A percentile compares a stretch with the other conserved stretches of the same genome.
phyloP scores from a whole-genome alignment of 768 basidiomycete species.

The Coprinellus aureogranulatus region DNA sequence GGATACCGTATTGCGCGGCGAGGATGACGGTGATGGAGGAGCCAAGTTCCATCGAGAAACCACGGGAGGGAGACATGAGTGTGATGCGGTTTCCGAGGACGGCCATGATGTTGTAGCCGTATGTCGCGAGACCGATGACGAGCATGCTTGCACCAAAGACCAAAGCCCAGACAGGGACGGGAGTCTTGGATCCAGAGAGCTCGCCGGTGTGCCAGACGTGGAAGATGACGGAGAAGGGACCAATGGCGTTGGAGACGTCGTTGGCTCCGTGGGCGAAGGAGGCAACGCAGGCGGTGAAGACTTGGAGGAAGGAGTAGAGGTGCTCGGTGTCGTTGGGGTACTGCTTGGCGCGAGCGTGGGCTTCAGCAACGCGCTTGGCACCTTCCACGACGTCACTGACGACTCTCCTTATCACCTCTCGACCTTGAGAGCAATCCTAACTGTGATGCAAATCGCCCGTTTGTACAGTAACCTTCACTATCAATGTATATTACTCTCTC shows the following conservation, averaged over 20 bases:
- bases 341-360: constrained; percentile 20
- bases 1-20: constrained; percentile 27
- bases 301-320: constrained; percentile 29
- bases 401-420: no score
- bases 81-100: constrained; percentile 29
- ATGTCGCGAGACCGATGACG: constrained; percentile 20
- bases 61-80: constrained; percentile 27
- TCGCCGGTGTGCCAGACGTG: constrained; percentile 22
- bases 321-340: constrained; percentile 30
- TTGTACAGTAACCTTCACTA: no score
- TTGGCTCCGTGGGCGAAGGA: constrained; percentile 29
- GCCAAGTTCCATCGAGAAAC: constrained; percentile 27
- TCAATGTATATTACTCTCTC: no score
- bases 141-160: constrained; percentile 24
- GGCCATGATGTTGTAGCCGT: constrained; percentile 29
- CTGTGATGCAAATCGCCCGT: no score
- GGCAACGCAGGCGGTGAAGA: constrained; percentile 28
- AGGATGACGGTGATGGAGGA: constrained; percentile 28
- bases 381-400: constrained; percentile 7
- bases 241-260: constrained; percentile 28
- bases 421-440: no score
- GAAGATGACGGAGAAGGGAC: constrained; percentile 29
- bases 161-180: constrained; percentile 24
- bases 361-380: constrained; percentile 18
- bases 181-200: constrained; percentile 15